phyloP scores from a whole-genome alignment of 805 yeast genomes.

The Barnettozyma populi region DNA sequence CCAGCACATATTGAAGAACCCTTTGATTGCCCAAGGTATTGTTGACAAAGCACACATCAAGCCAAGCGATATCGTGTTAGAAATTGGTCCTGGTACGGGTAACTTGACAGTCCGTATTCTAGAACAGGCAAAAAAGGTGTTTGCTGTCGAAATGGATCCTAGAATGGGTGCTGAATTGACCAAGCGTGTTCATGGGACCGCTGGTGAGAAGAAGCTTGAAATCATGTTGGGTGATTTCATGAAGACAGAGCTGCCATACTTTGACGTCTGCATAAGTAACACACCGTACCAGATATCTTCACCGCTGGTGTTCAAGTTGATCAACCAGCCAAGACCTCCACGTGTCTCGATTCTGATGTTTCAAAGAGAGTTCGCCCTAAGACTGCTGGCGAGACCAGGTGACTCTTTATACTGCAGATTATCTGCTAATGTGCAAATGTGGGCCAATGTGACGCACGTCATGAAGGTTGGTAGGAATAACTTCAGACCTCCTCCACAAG shows the following conservation, averaged over 20 bases:
- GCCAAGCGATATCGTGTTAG: slow-evolving; percentile 89
- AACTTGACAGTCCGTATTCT: slow-evolving; percentile 88
- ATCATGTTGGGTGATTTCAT: slow-evolving; percentile 92
- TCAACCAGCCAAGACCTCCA: slow-evolving; percentile 91
- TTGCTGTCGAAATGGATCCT: slow-evolving; percentile 99
- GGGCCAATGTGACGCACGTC: slow-evolving; percentile 98
- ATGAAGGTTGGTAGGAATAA: slow-evolving; percentile 98
- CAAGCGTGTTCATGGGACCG: slow-evolving; percentile 96
- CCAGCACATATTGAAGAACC: slow-evolving; percentile 94
- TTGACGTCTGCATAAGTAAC: slow-evolving; percentile 93
- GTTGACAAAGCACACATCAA: slow-evolving; percentile 92
- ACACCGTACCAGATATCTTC: slow-evolving; percentile 98
- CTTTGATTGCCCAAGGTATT: slow-evolving; percentile 95
- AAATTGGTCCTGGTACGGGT: slow-evolving; percentile 99
- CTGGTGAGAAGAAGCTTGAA: slow-evolving; percentile 85
- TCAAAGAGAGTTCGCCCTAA: slow-evolving; percentile 93
- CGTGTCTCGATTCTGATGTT: slow-evolving; percentile 94
- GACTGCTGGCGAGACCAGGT: slow-evolving; percentile 95
- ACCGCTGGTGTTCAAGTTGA: slow-evolving; percentile 87
- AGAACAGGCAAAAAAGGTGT: slow-evolving; percentile 89
- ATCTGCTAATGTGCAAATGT: slow-evolving; percentile 97
- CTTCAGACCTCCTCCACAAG: slow-evolving; percentile 98
- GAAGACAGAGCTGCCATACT: slow-evolving; percentile 91
- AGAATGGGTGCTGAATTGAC: slow-evolving; percentile 98
- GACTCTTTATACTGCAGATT: slow-evolving; percentile 87